Conservation (phyloP, 2,329 filamentous ascomycete species). For the Aureobasidium vineae region DNA sequence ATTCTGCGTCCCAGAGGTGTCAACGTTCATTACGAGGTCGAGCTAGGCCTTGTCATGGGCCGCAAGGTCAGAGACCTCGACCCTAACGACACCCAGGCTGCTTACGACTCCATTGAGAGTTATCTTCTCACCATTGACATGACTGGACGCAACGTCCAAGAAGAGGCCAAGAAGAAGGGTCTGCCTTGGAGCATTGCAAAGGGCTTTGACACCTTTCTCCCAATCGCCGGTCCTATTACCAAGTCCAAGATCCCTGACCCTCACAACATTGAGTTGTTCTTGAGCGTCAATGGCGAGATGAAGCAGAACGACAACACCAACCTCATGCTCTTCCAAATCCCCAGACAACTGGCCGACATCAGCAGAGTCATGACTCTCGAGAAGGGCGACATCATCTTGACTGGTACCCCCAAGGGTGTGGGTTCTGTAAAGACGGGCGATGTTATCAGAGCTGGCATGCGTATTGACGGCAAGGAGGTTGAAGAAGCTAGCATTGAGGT, state of each 20-base stretch:
- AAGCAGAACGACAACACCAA: conserved; percentile 86
- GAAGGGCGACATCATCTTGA: conserved; percentile 87
- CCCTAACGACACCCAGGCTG: conserved; percentile 69
- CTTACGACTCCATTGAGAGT: conserved; percentile 76
- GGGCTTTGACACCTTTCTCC: conserved; percentile 96
- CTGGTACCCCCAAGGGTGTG: conserved; percentile 96
- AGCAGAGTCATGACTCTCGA: conserved; percentile 92
- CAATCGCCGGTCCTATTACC: conserved; percentile 75
- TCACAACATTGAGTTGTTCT: conserved; percentile 80
- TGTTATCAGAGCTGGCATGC: conserved; percentile 79
- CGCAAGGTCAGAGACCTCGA: conserved; percentile 74
- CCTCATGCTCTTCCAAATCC: conserved; percentile 91
- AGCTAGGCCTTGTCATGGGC: conserved; percentile 86
- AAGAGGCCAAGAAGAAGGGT: conserved; percentile 95
- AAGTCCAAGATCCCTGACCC: conserved; percentile 81
- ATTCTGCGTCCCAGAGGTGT: conserved; percentile 80
- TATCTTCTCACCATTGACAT: conserved; percentile 95
- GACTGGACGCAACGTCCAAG: conserved; percentile 93
- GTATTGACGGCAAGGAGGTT: conserved; percentile 75
- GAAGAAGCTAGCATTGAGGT: conserved; percentile 84
- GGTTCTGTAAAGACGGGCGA: conserved; percentile 83
- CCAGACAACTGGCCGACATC: conserved; percentile 83
- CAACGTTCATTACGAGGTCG: conserved; percentile 90
- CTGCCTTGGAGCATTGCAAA: conserved; percentile 96
- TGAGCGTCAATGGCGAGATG: conserved; percentile 75